These are phyloP conservation scores for Saururus chinensis DNA, from an alignment of 164 flowering plant species.

Conservation along the genomic window DNA sequence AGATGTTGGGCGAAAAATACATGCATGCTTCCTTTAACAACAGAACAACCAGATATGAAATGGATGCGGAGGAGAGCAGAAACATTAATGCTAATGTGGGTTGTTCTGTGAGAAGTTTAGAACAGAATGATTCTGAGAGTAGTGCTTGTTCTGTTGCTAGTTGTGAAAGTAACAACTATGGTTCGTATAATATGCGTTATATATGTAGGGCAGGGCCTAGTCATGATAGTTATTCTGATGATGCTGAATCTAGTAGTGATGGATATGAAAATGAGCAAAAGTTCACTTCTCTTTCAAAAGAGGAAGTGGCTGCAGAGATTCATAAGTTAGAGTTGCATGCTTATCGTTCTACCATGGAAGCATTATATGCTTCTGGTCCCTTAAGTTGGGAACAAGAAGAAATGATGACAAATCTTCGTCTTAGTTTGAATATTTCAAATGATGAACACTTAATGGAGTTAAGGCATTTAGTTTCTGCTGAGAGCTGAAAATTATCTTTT, in stretches of 20 bases:
- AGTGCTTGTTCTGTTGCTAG: constrained; percentile 73
- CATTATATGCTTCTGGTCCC: constrained; percentile 83
- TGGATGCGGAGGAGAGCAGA: constrained; percentile 28
- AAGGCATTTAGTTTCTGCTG: constrained; percentile 53
- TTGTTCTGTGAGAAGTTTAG: constrained; percentile 26
- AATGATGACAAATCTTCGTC: constrained; percentile 74
- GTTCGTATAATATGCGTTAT: constrained; percentile 16
- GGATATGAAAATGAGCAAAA: constrained; percentile 24
- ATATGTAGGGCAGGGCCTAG: constrained; percentile 14
- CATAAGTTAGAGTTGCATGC: constrained; percentile 86
- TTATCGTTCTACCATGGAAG: constrained; percentile 72
- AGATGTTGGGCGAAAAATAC: constrained; percentile 36
- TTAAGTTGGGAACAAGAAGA: constrained; percentile 93
- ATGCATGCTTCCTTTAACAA: constrained; percentile 38
- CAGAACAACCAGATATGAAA: constrained; percentile 26
- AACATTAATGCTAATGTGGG: constrained; percentile 26
- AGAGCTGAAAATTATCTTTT: constrained; percentile 20
- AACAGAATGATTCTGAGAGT: constrained; percentile 35
- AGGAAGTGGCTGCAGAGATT: constrained; percentile 41
- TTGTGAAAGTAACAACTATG: constrained; percentile 40
- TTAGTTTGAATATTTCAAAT: constrained; percentile 71
- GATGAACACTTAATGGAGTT: constrained; percentile 90
- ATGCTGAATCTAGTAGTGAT: constrained; percentile 46
- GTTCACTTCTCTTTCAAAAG: constrained; percentile 23
- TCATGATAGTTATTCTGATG: constrained; percentile 36